Evolutionary conservation across 768 basidiomycete genomes (phyloP), one percentile per base, ranked within the genome.

Genomic region (Trametes cubensis): DNA sequence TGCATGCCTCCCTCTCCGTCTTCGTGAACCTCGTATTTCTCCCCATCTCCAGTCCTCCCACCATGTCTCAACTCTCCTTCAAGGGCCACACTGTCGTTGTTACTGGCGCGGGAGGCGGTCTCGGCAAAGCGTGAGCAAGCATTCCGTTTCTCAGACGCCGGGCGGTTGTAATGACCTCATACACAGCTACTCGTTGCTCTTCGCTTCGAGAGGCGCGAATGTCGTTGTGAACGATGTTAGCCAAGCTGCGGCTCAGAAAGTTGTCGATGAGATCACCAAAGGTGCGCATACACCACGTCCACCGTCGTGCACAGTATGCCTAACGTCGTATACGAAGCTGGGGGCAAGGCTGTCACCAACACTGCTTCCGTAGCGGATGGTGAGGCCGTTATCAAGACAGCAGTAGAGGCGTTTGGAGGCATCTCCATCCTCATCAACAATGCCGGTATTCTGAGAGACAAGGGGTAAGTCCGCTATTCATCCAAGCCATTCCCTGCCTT

Each of bases 191-290:
- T 91, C 95, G 1, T 79, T 92, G 52, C 80, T 95, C 65, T 98
- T 94, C 73, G 95, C 94, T n/a, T 85, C 91, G 11, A 83, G 94
- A 54, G 96, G 95, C 6, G 95, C 96, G 10, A 93, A 92, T 66
- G 85, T 98, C 55, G 92, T 98, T 61, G 92, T 98, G 45, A 98
- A 98, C 71, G 97, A 98, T 73, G 89, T 98, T 71, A 94, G 90
- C 68, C 82, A 80, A 39, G 86, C 86, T 55, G 90, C 93, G 26
- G 95, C 95, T 3, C 90, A 96, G 75, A 90, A 88, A 68, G 93
- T 98, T 23, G 95, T 95, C 7, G 88, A 92, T 65, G 88, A 95
- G 76, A 95, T 98, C 70, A 81, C 79, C 51, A 81, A 84, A 72
- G 89, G 95, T 94, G 57, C 52, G 83, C 71, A 41, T 59, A 23